Evolutionary conservation across 2,329 filamentous ascomycete genomes (phyloP), one percentile per base, ranked within the genome.

Genomic region (Cercospora sesami): DNA sequence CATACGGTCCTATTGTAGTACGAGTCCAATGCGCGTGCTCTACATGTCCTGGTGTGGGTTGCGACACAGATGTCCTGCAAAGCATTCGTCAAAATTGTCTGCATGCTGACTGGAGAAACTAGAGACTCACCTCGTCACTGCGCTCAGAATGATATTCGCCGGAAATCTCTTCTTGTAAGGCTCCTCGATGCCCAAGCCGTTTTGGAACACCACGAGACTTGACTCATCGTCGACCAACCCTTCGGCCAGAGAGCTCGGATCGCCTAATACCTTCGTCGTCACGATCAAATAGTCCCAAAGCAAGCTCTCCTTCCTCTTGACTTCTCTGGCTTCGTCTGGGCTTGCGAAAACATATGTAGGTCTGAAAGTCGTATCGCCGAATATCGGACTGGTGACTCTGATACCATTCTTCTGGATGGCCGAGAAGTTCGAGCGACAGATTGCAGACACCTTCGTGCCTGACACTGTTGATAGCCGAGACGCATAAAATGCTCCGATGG

Each of bases 11-110:
- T 63, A 91, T 83, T 74, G 88, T 90, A 66, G 91, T 88, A 39
- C 89, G 81, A 45, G 90, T 92, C 90, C 90, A 92, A 36, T 89
- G 85, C 76, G 91, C 91, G 79, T 92, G 90, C 60, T 86, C 83
- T 66, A 92, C 86, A 0, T 85, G 80, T 4, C 90, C 90, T n/a
- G 85, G 87, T 2, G 80, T 79, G 5, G 84, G 85, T 78, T 92
- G 90, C 72, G 89, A 89, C 8, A 88, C 89, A 68, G 87, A 90
- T 30, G 90, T 84, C 68, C 91, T 84, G 31, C n/a, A 10, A 23
- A 4, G 21, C 30, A 45, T 23, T 63, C 18, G 23, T 60, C 30
- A 60, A 39, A 5, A 8, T n/a, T 16, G 39, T 51, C 21, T 45
- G 14, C 7, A 3, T 26, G 16, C 21, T 10, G 16, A 21, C 6